Percentiles rank a stretch among this genome's conserved stretches.
These are phyloP conservation scores for Ceratobasidium sp. DNA, from an alignment of 1,284 basidiomycete genomes.

Conservation along the genomic window DNA sequence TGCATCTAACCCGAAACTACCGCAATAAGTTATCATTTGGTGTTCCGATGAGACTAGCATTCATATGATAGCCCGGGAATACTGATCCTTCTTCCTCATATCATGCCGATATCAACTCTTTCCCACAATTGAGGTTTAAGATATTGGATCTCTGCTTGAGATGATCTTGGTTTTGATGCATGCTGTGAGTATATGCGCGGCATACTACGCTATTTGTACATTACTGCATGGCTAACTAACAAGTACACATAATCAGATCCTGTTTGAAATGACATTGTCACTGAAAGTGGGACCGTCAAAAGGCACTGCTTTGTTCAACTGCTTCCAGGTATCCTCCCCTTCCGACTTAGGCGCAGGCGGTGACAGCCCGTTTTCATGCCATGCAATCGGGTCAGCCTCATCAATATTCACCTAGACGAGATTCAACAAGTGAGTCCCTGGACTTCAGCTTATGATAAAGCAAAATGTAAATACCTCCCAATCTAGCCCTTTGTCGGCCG, in stretches of 20 bases:
- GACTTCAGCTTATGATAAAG: too few species aligned
- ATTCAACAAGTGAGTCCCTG: too few species aligned
- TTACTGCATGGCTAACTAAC: too few species aligned
- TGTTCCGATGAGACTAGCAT: too few species aligned
- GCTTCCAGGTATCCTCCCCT: constrained; percentile 9
- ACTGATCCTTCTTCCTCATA: too few species aligned
- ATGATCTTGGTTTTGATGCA: too few species aligned
- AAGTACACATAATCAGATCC: neutral
- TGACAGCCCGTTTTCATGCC: constrained; percentile 38
- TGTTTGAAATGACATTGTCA: neutral
- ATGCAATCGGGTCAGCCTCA: constrained; percentile 28
- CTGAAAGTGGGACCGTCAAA: constrained; percentile 14
- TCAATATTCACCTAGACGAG: constrained; percentile 22
- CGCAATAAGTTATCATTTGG: too few species aligned
- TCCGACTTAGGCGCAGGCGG: constrained; percentile 14
- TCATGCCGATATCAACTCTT: too few species aligned
- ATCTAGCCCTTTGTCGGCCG: constrained; percentile 27
- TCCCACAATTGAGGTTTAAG: too few species aligned
- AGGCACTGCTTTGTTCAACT: constrained; percentile 16
- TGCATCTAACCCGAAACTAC: too few species aligned
- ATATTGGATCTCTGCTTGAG: too few species aligned
- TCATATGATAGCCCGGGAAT: too few species aligned
- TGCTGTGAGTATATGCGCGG: neutral
- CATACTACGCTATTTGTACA: neutral
- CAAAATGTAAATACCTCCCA: constrained; percentile 11